Evolutionary conservation across 257 asterid genomes (phyloP).

Genomic region (Dorcoceras hygrometricum): DNA sequence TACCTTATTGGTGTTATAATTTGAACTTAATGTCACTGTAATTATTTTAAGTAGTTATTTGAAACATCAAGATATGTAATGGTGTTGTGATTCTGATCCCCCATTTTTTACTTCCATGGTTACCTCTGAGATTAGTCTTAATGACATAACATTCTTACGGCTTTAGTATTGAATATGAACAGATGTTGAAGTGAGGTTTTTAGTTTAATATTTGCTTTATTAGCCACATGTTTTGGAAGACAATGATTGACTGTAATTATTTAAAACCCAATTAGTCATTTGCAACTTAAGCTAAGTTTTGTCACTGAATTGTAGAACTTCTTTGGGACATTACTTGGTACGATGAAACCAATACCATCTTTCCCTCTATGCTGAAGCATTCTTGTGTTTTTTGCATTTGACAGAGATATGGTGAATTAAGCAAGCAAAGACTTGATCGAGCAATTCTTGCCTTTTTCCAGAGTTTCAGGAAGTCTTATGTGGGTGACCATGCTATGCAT

Average conservation of each 20-base stretch:
- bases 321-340: slow-evolving; percentile 12
- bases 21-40: too few relatives aligned
- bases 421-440: slow-evolving; percentile 94
- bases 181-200: neutral
- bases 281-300: slow-evolving; percentile 12
- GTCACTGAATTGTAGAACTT: slow-evolving; percentile 2
- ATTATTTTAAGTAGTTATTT: neutral
- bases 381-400: slow-evolving; percentile 24
- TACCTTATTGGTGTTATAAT: too few relatives aligned
- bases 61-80: neutral
- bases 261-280: neutral
- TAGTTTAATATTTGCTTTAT: slow-evolving; percentile 1
- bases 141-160: neutral
- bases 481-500: slow-evolving; percentile 98
- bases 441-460: slow-evolving; percentile 94
- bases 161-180: neutral
- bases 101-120: too few relatives aligned
- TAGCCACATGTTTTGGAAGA: slow-evolving; percentile 11
- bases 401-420: slow-evolving; percentile 87
- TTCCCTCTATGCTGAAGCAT: slow-evolving; percentile 29
- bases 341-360: slow-evolving; percentile 8
- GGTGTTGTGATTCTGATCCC: neutral
- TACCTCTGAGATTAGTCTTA: neutral
- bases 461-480: slow-evolving; percentile 84
- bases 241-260: slow-evolving; percentile 1